These are phyloP conservation scores for Ophiocordyceps camponoti-floridani DNA, from an alignment of 2,329 filamentous ascomycete genomes.

Conservation along the genomic window DNA sequence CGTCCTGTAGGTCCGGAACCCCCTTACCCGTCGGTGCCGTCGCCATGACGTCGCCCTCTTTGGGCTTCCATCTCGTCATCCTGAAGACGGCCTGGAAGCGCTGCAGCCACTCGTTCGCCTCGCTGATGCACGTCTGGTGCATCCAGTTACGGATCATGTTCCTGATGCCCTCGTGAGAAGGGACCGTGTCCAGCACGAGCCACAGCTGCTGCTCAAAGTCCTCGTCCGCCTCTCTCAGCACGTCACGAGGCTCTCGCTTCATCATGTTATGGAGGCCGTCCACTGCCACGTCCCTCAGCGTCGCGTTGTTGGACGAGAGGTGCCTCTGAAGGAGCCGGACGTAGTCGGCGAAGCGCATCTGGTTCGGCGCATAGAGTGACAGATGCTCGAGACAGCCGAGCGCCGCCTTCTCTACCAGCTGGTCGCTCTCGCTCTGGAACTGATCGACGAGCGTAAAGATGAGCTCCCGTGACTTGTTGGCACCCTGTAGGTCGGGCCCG, in stretches of 20 bases:
- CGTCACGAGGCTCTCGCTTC: slow-evolving; percentile 75
- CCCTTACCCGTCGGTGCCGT: slow-evolving; percentile 22
- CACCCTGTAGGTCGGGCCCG: slow-evolving; percentile 85
- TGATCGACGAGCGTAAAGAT: slow-evolving; percentile 74
- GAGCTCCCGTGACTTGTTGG: slow-evolving; percentile 77
- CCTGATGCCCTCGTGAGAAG: slow-evolving; percentile 61
- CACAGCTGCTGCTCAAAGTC: slow-evolving; percentile 84
- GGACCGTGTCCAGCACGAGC: slow-evolving; percentile 66
- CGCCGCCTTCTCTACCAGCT: slow-evolving; percentile 56
- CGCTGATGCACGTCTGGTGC: slow-evolving; percentile 65
- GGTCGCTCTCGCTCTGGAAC: slow-evolving; percentile 59
- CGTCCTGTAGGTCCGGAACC: slow-evolving; percentile 72
- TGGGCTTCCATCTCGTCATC: slow-evolving; percentile 57
- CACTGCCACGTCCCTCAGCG: slow-evolving; percentile 63
- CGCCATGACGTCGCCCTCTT: slow-evolving; percentile 27
- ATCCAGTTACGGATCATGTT: slow-evolving; percentile 90
- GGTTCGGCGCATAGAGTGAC: slow-evolving; percentile 74
- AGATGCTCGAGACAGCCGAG: slow-evolving; percentile 78
- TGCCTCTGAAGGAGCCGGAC: slow-evolving; percentile 67
- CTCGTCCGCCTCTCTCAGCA: slow-evolving; percentile 55
- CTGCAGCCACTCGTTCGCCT: slow-evolving; percentile 74
- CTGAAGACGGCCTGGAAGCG: slow-evolving; percentile 78
- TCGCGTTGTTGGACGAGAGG: slow-evolving; percentile 47
- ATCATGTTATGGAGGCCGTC: slow-evolving; percentile 88
- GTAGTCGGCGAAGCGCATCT: slow-evolving; percentile 71